Evolutionary conservation across 169 alveolate species (phyloP), one percentile per base, ranked within the genome.

Genomic region (Neospora caninum): DNA sequence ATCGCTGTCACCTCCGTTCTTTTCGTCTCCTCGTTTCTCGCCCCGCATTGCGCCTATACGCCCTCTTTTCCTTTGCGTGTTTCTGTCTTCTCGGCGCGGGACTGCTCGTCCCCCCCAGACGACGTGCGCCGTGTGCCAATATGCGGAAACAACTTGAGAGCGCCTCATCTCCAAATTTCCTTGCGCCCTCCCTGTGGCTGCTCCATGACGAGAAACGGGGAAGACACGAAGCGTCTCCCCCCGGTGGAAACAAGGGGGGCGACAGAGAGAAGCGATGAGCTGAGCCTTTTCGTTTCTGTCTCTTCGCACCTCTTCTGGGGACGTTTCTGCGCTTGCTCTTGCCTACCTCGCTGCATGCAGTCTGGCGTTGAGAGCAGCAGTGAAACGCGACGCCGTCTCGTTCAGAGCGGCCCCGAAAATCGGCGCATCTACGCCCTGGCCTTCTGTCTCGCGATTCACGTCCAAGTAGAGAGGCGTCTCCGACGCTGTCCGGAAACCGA

Each of bases 341-440:
- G 39, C 54, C 45, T 38, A 82, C 89, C 89, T 38, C 38, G 89
- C 89, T 6, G 89, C 89, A 43, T 18, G 89, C 31, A 36, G 89
- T 31, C 36, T 39, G 54, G 31, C 41, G 69, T 2, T 49, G 42
- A 78, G 39, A 0, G 86, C 39, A 16, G 86, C 39, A 43, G 42
- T 20, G 86, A n/a, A 43, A 43, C 86, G 39, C 39, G 22, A n/a
- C 1, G 22, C 86, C 39, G 10, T 4, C 86, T 20, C 43, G n/a
- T 16, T 78, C 27, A 78, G 29, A 22, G 86, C 49, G 4, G 45
- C 18, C 27, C 45, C 49, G 27, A 20, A 4, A 25, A 78, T 43
- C 49, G 39, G 39, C 86, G 86, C 86, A 2, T 29, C 86, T 10
- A 78, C 4, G 16, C 7, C 27, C 27, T 7, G 7, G 27, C 64